Conservation (phyloP, 768 basidiomycete species). For the Mycena albidolilacea region DNA sequence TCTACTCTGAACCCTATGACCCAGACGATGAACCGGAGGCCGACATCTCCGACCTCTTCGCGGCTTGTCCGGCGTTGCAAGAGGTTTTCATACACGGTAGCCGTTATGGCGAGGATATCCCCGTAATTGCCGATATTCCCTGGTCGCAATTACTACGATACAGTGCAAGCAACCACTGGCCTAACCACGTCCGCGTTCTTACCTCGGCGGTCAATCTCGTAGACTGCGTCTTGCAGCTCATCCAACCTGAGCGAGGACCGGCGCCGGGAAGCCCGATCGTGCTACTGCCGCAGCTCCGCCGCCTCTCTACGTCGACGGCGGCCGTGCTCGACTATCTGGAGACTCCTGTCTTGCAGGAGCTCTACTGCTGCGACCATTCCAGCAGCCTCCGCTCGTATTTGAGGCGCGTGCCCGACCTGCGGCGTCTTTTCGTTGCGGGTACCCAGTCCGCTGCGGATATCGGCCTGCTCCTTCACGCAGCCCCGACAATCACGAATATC, state of each 20-base stretch:
- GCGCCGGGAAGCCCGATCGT: background rate
- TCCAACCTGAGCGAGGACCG: background rate
- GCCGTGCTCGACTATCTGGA: background rate
- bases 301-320: constrained; percentile 14
- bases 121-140: background rate
- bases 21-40: background rate
- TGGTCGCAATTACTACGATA: constrained; percentile 9
- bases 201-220: constrained; percentile 18
- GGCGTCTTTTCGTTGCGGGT: constrained; percentile 6
- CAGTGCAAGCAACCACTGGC: background rate
- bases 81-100: background rate
- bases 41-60: background rate
- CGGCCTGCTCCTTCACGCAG: constrained; percentile 14
- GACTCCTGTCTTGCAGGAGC: background rate
- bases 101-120: background rate
- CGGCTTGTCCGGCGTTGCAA: background rate
- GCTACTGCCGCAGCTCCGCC: constrained; percentile 11
- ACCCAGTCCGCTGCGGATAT: background rate
- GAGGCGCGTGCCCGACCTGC: background rate
- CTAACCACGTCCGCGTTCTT: background rate
- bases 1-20: background rate
- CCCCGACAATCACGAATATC: constrained; percentile 9
- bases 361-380: constrained; percentile 12
- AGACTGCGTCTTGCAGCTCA: constrained; percentile 3
- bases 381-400: background rate